Evolutionary conservation across 192 early-diverging fungal genomes (phyloP).

Genomic region (Gryganskiella cystojenkinii): DNA sequence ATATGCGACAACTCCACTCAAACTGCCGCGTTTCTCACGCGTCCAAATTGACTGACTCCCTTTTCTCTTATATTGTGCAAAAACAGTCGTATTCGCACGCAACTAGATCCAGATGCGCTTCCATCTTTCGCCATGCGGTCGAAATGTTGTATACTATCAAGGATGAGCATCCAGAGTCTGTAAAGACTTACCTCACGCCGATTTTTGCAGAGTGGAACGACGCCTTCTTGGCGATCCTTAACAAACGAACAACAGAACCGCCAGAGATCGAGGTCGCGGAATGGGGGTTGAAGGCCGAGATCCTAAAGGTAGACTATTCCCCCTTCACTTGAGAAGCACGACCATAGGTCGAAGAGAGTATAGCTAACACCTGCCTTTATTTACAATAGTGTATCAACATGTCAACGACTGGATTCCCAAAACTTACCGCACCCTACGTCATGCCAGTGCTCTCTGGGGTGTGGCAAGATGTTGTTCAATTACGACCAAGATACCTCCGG

Average conservation of each 20-base stretch:
- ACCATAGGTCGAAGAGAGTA: too few relatives aligned
- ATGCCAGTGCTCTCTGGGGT: slow-evolving; percentile 66
- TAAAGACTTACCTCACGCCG: slow-evolving; percentile 76
- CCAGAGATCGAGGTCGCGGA: slow-evolving; percentile 61
- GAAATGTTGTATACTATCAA: slow-evolving; percentile 85
- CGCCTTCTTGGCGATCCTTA: slow-evolving; percentile 69
- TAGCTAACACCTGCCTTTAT: neutral
- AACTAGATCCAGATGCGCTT: slow-evolving; percentile 77
- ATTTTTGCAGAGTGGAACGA: slow-evolving; percentile 82
- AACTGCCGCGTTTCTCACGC: neutral
- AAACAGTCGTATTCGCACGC: slow-evolving; percentile 64
- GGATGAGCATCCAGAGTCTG: slow-evolving; percentile 73
- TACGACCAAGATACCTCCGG: slow-evolving; percentile 60
- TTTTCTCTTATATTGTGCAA: neutral
- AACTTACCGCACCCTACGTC: slow-evolving; percentile 60
- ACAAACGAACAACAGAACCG: slow-evolving; percentile 54
- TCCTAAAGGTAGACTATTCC: slow-evolving; percentile 64
- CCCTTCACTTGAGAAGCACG: neutral
- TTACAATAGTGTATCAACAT: slow-evolving; percentile 64
- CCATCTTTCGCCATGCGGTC: slow-evolving; percentile 85
- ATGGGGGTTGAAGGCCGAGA: slow-evolving; percentile 73
- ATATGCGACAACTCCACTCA: too few relatives aligned
- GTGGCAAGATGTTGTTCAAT: slow-evolving; percentile 69
- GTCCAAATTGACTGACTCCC: neutral
- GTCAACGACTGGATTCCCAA: slow-evolving; percentile 69